phyloP scores from a whole-genome alignment of 805 yeast genomes.

The Spathaspora hagerdaliae region DNA sequence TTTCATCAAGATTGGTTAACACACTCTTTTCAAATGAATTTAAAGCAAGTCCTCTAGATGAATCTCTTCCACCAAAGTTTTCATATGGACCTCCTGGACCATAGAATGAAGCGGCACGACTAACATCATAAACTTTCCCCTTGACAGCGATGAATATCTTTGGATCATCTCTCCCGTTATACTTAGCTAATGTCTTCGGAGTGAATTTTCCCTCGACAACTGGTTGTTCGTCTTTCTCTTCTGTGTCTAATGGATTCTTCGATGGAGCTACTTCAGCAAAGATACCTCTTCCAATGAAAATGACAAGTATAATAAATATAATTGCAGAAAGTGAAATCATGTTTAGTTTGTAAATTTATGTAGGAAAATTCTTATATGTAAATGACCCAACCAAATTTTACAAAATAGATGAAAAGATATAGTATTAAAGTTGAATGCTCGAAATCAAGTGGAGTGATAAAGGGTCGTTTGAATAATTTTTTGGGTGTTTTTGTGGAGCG shows the following conservation, averaged over 20 bases:
- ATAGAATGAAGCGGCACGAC: constrained; percentile 75
- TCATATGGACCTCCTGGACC: constrained; percentile 96
- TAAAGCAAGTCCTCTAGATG: constrained; percentile 85
- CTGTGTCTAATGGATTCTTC: constrained; percentile 22
- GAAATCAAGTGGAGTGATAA: too few relatives aligned
- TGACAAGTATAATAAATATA: too few relatives aligned
- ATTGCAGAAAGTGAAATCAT: too few relatives aligned
- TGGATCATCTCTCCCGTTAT: constrained; percentile 76
- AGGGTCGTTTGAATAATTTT: too few relatives aligned
- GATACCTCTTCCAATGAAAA: too few relatives aligned
- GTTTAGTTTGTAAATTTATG: too few relatives aligned
- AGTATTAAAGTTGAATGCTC: too few relatives aligned
- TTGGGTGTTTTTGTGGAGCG: too few relatives aligned
- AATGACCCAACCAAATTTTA: too few relatives aligned
- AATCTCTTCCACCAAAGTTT: constrained; percentile 94
- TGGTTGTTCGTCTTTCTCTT: constrained; percentile 13
- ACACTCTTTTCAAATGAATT: constrained; percentile 74
- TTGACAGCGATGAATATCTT: constrained; percentile 82
- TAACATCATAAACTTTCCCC: constrained; percentile 82
- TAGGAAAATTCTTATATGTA: too few relatives aligned
- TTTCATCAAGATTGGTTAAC: constrained; percentile 68
- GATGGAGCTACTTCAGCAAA: constrained; percentile 1
- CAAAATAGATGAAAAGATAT: too few relatives aligned
- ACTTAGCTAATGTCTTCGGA: constrained; percentile 68
- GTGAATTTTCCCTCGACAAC: constrained; percentile 58